Base-by-base conservation (phyloP, 176 grass and related monocot genomes). In the Juncus effusus region DNA sequence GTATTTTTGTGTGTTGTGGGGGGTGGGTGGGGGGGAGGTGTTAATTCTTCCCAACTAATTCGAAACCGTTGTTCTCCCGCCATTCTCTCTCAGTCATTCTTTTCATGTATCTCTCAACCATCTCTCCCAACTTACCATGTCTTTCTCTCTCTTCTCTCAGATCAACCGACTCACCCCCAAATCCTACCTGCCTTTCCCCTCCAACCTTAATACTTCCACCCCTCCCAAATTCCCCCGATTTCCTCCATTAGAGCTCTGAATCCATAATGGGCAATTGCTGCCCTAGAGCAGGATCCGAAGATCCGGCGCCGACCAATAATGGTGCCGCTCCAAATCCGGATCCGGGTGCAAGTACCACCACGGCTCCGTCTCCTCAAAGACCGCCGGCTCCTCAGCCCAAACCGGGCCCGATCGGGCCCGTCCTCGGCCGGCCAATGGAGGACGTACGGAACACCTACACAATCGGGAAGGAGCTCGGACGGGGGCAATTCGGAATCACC, bases 401-500 rank as follows among this genome's bases (percentile, higher is more conserved):
- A 56, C 45, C 41, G 6, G 75, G 40, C 16, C 55, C 90, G 15
- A 75, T 96, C 40, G 92, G 92, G 42, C 75, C 78, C n/a, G 87
- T 96, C 3, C 84, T 96, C 3, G 92, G 92, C 10, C 76, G 87
- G 0, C 76, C 87, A 4, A 91, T 96, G 92, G 92, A 96, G 74
- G 92, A 96, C 65, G 84, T 96, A 4, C 74, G 78, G 10, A 65
- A 67, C 69, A 88, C 76, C 53, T 96, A 91, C 79, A 77, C 76
- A 1, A 10, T 96, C 19, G 87, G 92, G 28, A 91, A 96, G 74
- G 92, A 96, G 80, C 92, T 96, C 36, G 87, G 92, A 0, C 92
- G 92, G 0, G 92, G 92, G 2, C 92, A 96, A 79, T 91, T 96
- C 79, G 92, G 92, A 61, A 85, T 96, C 5, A 96, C 92, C 1